phyloP scores from a whole-genome alignment of 176 grass and related monocot genomes.

The Triticum monococcum region DNA sequence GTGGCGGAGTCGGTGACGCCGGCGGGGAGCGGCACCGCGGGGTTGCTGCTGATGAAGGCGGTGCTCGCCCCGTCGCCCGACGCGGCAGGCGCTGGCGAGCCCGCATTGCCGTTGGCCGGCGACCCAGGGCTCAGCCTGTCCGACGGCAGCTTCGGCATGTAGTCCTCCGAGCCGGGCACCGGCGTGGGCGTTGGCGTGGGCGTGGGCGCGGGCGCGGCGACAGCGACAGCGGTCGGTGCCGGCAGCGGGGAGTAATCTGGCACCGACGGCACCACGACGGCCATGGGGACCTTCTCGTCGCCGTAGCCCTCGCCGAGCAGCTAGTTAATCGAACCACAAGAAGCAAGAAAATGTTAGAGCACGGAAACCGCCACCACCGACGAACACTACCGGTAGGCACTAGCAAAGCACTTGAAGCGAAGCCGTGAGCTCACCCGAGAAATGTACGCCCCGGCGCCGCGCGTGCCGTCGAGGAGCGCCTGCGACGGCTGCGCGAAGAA shows the following conservation, averaged over 20 bases:
- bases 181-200: not conserved
- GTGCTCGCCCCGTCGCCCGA: slow-evolving; percentile 29
- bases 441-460: slow-evolving; percentile 6
- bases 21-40: slow-evolving; percentile 73
- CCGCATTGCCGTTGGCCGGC: not conserved
- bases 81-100: slow-evolving; percentile 31
- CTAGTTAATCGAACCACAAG: not conserved
- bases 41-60: slow-evolving; percentile 88
- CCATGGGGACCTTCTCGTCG: slow-evolving; percentile 51
- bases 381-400: no score
- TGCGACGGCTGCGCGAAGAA: slow-evolving; percentile 27
- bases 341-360: not conserved
- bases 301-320: not conserved
- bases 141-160: slow-evolving; percentile 66
- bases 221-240: not conserved
- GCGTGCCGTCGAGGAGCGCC: slow-evolving; percentile 24
- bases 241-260: slow-evolving; percentile 42
- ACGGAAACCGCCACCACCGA: not conserved
- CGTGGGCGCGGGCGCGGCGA: not conserved
- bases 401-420: not conserved
- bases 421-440: not conserved
- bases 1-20: slow-evolving; percentile 77
- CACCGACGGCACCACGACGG: slow-evolving; percentile 42
- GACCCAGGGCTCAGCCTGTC: slow-evolving; percentile 30
- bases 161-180: slow-evolving; percentile 29